Evolutionary conservation across 2,329 filamentous ascomycete species (phyloP), one percentile per base, ranked within the genome.

Genomic region (Monilinia fructigena): DNA sequence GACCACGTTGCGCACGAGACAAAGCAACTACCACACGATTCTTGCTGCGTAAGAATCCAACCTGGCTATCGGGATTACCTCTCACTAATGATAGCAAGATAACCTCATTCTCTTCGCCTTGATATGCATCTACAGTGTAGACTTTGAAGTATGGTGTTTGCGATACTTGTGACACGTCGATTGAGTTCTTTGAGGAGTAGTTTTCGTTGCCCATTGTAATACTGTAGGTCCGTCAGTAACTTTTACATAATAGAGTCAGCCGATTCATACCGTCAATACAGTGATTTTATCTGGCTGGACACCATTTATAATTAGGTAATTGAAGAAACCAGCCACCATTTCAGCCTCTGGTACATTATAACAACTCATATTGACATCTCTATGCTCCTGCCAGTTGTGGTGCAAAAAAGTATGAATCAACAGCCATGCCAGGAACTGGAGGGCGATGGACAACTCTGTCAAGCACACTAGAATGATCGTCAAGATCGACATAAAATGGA

Each of bases 31-130:
- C 84, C 0, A 82, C 81, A 23, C 86, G 81, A 68, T 87, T 86
- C 68, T 79, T 76, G 66, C 89, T 86, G 1, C 83, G 81, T 1
- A 96, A 80, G 71, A 97, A 97, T 0, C 93, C 93, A 40, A 93
- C 88, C 0, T 80, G 79, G 5, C 79, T 74, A 1, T 78, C 72
- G 1, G 75, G 70, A 47, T 89, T 89, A 70, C 89, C 93, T 54
- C 93, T 85, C 3, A 95, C 92, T 0, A 96, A 80, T 0, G 93
- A 96, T 0, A 97, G 79, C 2, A 97, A 75, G 12, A 97, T 82
- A 11, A 97, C 81, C 31, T 93, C 90, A 69, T 96, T 97, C 75
- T 97, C 92, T 72, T 97, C 92, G 16, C 93, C 93, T 76, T 97
- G 93, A 73, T 94, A 97, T 0, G 90, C 91, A 73, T 97, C 93